Evolutionary conservation across 169 alveolate genomes (phyloP), one percentile per base, ranked within the genome.

Genomic region (Plasmodium gonderi): DNA sequence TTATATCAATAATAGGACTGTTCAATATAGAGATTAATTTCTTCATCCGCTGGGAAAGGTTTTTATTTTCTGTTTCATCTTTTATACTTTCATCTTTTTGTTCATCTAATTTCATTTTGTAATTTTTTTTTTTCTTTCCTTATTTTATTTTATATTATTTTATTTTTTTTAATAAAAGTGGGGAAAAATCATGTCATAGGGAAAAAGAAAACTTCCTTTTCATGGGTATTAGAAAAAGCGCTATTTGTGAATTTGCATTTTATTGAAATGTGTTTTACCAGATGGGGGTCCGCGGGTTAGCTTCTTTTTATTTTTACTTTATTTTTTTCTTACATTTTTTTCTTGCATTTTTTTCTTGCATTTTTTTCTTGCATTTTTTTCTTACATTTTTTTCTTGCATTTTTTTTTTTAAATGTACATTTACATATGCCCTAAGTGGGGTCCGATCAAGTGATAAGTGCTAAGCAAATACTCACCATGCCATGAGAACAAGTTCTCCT

Each of bases 21-120:
- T 74, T 76, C 79, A 87, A 33, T 38, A 87, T 87, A 76, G 79
- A 54, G 45, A 49, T 45, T 36, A 87, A 64, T 87, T 76, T 87
- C 87, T 87, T 87, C 93, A 87, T 87, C 80, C 89, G 42, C 44
- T 87, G 93, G 5, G 93, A 87, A 38, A 87, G 65, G 49, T 75
- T 87, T 60, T 87, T 87, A 60, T 69, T 42, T 69, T 82, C 83
- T 67, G 64, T 36, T 69, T 82, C 47, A 38, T 69, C 83, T 47
- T 82, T 45, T 82, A 23, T 38, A 36, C 31, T 44, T 8, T 72
- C 65, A 82, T 82, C 64, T 49, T 69, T 82, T 68, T 47, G 54
- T 33, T 68, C 83, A 29, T 44, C 82, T 49, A 82, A 45, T 82
- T 82, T 82, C 92, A 82, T 82, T 82, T 82, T 82, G 92, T 47